These are phyloP conservation scores for Fusarium compactum DNA, from an alignment of 2,329 filamentous ascomycete genomes.

Conservation along the genomic window DNA sequence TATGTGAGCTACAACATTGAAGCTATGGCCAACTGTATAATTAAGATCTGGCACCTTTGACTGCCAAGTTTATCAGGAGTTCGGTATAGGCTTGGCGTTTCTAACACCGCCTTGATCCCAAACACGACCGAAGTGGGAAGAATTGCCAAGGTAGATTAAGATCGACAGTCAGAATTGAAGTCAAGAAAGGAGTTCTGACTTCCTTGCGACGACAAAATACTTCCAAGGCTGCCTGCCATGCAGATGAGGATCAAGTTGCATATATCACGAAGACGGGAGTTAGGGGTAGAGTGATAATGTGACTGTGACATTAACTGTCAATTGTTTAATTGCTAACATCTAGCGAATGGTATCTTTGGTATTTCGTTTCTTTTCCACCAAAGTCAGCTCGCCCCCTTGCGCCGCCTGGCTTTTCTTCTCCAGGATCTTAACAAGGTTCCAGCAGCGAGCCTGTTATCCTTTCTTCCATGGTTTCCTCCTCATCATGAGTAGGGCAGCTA, in stretches of 20 bases:
- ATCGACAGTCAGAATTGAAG: conserved; percentile 18
- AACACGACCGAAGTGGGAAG: not conserved
- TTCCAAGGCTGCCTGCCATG: not conserved
- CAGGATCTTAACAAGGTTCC: conserved; percentile 32
- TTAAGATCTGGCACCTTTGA: not conserved
- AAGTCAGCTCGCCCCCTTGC: conserved; percentile 39
- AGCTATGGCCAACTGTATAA: not conserved
- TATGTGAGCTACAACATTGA: not conserved
- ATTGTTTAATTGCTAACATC: conserved; percentile 50
- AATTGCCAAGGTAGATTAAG: conserved; percentile 11
- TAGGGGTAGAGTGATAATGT: not conserved
- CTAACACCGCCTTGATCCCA: not conserved
- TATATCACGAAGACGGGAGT: not conserved
- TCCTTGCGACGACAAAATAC: not conserved
- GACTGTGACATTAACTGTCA: conserved; percentile 41
- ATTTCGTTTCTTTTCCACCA: conserved; percentile 41
- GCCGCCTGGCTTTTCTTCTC: conserved; percentile 39
- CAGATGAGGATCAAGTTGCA: not conserved
- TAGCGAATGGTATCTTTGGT: conserved; percentile 58
- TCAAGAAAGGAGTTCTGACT: not conserved
- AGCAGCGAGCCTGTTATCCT: conserved; percentile 27
- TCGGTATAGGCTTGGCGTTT: conserved; percentile 12
- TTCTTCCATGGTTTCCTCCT: conserved; percentile 31
- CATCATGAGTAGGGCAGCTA: conserved; percentile 38
- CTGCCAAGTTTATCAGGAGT: conserved; percentile 16